Conservation (phyloP, 345 rosid species). For the Arabidopsis thaliana region DNA sequence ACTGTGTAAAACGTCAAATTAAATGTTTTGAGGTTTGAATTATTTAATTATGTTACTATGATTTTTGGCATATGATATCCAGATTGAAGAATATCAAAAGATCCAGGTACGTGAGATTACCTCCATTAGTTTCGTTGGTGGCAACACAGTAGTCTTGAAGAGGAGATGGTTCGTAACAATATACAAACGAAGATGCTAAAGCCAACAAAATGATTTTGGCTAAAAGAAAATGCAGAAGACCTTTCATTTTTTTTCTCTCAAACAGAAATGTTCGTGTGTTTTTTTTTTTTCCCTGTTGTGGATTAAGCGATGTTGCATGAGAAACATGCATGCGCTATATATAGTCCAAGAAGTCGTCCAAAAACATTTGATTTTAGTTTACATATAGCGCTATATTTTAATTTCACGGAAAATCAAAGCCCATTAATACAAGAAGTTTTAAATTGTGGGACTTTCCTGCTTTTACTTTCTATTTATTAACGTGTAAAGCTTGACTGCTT, state of each 20-base stretch:
- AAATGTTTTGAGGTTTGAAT: not conserved
- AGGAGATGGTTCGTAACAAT: constrained; percentile 17
- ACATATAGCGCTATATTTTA: no score
- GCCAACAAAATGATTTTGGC: not conserved
- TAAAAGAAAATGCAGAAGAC: constrained; percentile 1
- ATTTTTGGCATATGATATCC: not conserved
- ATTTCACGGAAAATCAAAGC: not conserved
- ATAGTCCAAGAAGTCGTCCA: not conserved
- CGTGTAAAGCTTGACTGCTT: not conserved
- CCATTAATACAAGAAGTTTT: not conserved
- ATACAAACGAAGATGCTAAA: constrained; percentile 15
- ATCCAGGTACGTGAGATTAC: not conserved
- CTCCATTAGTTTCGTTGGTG: not conserved
- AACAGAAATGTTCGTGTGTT: not conserved
- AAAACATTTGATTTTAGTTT: no score
- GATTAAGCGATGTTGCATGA: not conserved
- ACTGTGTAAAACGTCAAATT: constrained; percentile 16
- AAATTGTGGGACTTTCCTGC: not conserved
- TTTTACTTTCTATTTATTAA: not conserved
- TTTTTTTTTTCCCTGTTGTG: not conserved
- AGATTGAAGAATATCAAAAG: not conserved
- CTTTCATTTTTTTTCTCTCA: not conserved
- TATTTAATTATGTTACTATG: not conserved
- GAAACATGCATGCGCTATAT: not conserved
- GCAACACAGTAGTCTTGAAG: constrained; percentile 34